A percentile compares a stretch with the other conserved stretches of the same genome.
These are phyloP conservation scores for Lathyrus tuberosus DNA, from an alignment of 306 rosid species.

Conservation along the genomic window DNA sequence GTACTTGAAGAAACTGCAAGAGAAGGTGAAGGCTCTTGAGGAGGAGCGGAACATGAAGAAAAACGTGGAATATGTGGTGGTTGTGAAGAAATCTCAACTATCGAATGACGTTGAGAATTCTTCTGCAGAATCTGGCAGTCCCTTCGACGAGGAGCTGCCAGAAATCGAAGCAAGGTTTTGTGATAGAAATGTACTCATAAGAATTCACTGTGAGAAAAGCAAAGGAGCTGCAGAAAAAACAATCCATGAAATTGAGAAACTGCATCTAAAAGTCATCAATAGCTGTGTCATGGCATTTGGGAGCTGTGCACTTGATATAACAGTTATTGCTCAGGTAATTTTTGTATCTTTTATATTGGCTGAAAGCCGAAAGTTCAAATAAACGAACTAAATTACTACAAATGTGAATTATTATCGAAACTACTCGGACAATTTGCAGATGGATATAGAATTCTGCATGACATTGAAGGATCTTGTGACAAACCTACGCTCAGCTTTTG, in stretches of 20 bases:
- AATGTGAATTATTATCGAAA: background rate
- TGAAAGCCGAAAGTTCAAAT: constrained; percentile 19
- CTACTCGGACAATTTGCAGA: constrained; percentile 53
- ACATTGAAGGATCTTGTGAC: constrained; percentile 70
- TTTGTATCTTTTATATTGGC: background rate
- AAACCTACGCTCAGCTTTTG: constrained; percentile 64
- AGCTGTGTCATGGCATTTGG: constrained; percentile 78
- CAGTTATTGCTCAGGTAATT: constrained; percentile 76
- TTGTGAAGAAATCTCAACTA: constrained; percentile 68
- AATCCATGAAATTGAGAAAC: constrained; percentile 67
- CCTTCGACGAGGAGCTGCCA: constrained; percentile 56
- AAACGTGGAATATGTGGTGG: constrained; percentile 66
- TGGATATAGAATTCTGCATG: constrained; percentile 66
- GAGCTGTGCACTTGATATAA: constrained; percentile 71
- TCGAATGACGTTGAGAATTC: constrained; percentile 42
- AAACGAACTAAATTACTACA: background rate
- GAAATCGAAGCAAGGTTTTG: constrained; percentile 87
- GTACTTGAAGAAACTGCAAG: constrained; percentile 79
- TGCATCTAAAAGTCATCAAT: constrained; percentile 61
- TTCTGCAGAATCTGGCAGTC: constrained; percentile 35
- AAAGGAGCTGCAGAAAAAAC: constrained; percentile 64
- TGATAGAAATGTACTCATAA: constrained; percentile 71
- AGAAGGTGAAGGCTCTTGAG: constrained; percentile 71
- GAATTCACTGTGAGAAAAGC: constrained; percentile 86
- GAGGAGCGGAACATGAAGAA: constrained; percentile 68